Evolutionary conservation across 805 yeast genomes (phyloP).

Genomic region (Myxozyma melibiosi): DNA sequence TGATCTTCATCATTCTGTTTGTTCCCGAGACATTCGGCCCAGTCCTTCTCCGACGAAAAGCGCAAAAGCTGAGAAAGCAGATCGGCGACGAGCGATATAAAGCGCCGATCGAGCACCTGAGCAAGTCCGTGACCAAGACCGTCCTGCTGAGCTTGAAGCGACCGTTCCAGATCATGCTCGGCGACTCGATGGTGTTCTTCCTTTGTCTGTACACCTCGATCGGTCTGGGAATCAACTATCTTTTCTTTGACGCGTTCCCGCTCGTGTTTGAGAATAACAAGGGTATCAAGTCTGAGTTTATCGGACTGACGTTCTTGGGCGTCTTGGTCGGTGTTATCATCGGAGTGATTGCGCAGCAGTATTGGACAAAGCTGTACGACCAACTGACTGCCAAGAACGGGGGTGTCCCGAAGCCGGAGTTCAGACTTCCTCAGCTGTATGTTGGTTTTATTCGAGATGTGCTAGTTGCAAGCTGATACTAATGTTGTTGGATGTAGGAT

Average conservation of each 20-base stretch:
- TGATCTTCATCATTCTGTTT: conserved; percentile 38
- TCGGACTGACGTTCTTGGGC: conserved; percentile 63
- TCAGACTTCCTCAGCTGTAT: conserved; percentile 47
- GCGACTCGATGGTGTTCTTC: conserved; percentile 58
- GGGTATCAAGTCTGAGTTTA: conserved; percentile 55
- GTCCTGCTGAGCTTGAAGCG: conserved; percentile 53
- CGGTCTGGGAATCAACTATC: conserved; percentile 57
- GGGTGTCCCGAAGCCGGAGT: conserved; percentile 51
- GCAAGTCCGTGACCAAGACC: conserved; percentile 45
- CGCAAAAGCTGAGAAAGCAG: conserved; percentile 55
- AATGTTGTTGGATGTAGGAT: conserved; percentile 40
- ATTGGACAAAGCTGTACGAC: conserved; percentile 58
- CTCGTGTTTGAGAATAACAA: conserved; percentile 55
- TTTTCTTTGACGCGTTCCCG: conserved; percentile 63
- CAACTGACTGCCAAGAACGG: conserved; percentile 56
- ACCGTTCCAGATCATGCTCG: conserved; percentile 52
- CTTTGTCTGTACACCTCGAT: conserved; percentile 60
- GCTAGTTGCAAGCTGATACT: too few species aligned
- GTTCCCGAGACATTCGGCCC: conserved; percentile 92
- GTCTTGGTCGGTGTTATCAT: conserved; percentile 53
- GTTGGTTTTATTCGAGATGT: too few species aligned
- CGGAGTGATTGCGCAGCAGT: conserved; percentile 55
- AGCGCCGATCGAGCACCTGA: conserved; percentile 47
- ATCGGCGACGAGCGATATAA: conserved; percentile 45
- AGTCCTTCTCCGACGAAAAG: conserved; percentile 66